phyloP scores from a whole-genome alignment of 2,329 filamentous ascomycete genomes.

The Colletotrichum musae region DNA sequence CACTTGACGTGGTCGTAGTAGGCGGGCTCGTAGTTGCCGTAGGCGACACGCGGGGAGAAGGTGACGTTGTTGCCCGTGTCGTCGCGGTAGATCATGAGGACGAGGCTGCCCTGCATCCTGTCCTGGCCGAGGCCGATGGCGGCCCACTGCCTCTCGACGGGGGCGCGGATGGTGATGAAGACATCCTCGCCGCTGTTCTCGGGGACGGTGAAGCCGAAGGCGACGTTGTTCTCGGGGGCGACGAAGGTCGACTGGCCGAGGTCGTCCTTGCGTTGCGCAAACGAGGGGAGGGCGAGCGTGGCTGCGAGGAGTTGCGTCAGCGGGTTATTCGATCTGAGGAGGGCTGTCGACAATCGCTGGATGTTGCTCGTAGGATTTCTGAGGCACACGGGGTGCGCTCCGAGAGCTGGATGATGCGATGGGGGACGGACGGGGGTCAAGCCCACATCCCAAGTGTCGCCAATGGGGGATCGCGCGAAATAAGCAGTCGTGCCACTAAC shows the following conservation, averaged over 20 bases:
- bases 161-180: slow-evolving; percentile 68
- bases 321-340: background rate
- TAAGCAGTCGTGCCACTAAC: slow-evolving; percentile 34
- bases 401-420: no score
- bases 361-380: no score
- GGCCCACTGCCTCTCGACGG: slow-evolving; percentile 63
- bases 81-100: slow-evolving; percentile 69
- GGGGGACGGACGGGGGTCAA: background rate
- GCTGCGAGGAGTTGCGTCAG: slow-evolving; percentile 33
- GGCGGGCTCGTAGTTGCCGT: slow-evolving; percentile 67
- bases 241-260: slow-evolving; percentile 59
- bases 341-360: no score
- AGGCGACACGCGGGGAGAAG: slow-evolving; percentile 67
- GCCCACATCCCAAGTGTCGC: slow-evolving; percentile 3
- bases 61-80: slow-evolving; percentile 64
- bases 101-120: slow-evolving; percentile 66
- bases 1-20: slow-evolving; percentile 61
- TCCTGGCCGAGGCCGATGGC: slow-evolving; percentile 68
- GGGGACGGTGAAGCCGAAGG: slow-evolving; percentile 67
- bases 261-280: slow-evolving; percentile 47
- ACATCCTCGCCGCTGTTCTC: slow-evolving; percentile 62
- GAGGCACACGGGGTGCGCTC: no score
- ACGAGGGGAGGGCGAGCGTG: slow-evolving; percentile 40
- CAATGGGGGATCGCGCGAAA: slow-evolving; percentile 8
- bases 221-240: slow-evolving; percentile 58